phyloP scores from a whole-genome alignment of 2,329 filamentous ascomycete genomes.

The Fonsecaea pedrosoi region DNA sequence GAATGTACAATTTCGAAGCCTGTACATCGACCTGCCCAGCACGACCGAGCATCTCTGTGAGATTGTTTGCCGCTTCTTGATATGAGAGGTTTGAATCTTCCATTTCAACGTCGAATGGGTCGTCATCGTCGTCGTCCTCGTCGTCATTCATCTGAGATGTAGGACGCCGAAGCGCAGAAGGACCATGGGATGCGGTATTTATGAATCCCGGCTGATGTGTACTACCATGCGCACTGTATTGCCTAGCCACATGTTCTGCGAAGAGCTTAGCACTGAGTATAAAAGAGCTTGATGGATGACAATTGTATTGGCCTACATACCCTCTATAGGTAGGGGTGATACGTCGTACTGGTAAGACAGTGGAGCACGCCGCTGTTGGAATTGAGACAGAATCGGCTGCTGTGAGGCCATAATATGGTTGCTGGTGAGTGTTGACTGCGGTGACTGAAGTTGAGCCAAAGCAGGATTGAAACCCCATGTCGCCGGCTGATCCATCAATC shows the following conservation, averaged over 20 bases:
- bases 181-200: slow-evolving; percentile 10
- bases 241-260: slow-evolving; percentile 24
- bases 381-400: neutral
- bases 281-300: slow-evolving; percentile 8
- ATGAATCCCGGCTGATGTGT: slow-evolving; percentile 11
- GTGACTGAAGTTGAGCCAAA: neutral
- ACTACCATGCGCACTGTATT: slow-evolving; percentile 26
- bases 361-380: slow-evolving; percentile 12
- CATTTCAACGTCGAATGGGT: slow-evolving; percentile 67
- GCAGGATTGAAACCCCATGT: neutral
- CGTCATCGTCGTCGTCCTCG: slow-evolving; percentile 64
- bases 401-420: slow-evolving; percentile 11
- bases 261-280: slow-evolving; percentile 25
- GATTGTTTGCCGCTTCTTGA: slow-evolving; percentile 31
- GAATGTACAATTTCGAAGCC: slow-evolving; percentile 10
- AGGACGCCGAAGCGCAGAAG: slow-evolving; percentile 2
- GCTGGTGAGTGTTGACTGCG: slow-evolving; percentile 3
- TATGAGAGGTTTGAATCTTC: slow-evolving; percentile 47
- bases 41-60: slow-evolving; percentile 45
- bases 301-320: slow-evolving; percentile 28
- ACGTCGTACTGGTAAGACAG: slow-evolving; percentile 16
- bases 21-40: slow-evolving; percentile 21
- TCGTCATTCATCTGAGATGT: slow-evolving; percentile 38
- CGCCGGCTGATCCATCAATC: slow-evolving; percentile 2
- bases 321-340: slow-evolving; percentile 22